Conservation (phyloP, 495 filamentous ascomycete genomes). For the Penicillium robsamsonii region DNA sequence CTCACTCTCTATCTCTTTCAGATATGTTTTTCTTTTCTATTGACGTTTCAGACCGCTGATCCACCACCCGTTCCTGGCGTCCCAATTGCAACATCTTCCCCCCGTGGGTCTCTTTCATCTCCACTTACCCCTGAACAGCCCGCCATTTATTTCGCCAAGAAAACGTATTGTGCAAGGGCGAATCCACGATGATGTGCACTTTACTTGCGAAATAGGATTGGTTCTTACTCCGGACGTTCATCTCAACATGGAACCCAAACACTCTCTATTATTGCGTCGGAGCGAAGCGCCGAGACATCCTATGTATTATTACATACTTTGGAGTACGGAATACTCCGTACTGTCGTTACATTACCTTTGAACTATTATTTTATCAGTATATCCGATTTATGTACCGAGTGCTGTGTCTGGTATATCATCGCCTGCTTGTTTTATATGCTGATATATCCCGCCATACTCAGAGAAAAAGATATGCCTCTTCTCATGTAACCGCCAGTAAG, state of each 20-base stretch:
- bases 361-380: neutral
- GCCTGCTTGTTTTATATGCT: neutral
- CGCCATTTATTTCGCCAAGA: constrained; percentile 23
- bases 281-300: constrained; percentile 7
- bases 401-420: constrained; percentile 12
- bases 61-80: constrained; percentile 28
- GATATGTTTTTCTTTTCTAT: constrained; percentile 6
- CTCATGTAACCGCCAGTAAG: neutral
- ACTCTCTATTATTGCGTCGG: neutral
- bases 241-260: neutral
- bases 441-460: neutral
- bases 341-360: neutral
- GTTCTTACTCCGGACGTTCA: constrained; percentile 19
- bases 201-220: constrained; percentile 10
- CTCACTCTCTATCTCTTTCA: neutral
- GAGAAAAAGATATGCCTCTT: neutral
- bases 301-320: neutral
- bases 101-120: constrained; percentile 11
- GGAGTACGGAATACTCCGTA: neutral
- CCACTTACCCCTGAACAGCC: constrained; percentile 36
- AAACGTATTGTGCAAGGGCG: constrained; percentile 14
- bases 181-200: constrained; percentile 15
- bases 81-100: constrained; percentile 11
- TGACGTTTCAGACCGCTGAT: constrained; percentile 19
- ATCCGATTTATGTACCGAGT: neutral